Conservation (phyloP, 176 grass and related monocot species). For the Coix lacrymajobi region DNA sequence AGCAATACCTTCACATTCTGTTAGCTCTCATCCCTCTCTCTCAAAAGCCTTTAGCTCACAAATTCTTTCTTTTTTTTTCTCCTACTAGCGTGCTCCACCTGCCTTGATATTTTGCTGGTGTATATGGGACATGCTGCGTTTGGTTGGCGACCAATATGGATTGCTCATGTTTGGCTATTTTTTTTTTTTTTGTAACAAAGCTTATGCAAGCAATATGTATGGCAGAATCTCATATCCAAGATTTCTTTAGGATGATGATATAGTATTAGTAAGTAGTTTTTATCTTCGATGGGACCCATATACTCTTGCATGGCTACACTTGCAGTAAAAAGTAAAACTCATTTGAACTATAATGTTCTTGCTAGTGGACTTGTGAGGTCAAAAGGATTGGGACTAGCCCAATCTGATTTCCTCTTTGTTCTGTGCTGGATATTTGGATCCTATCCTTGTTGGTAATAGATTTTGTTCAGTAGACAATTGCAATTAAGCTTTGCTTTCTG, state of each 20-base stretch:
- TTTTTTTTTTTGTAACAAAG: conserved; percentile 40
- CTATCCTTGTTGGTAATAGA: not conserved
- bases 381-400: not conserved
- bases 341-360: not conserved
- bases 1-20: conserved; percentile 37
- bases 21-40: conserved; percentile 30
- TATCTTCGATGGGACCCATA: not conserved
- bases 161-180: conserved; percentile 23
- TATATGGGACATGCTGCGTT: conserved; percentile 38
- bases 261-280: not conserved
- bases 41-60: conserved; percentile 10
- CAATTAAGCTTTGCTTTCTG: conserved; percentile 29
- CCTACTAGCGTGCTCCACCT: conserved; percentile 30
- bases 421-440: conserved; percentile 18
- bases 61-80: conserved; percentile 5
- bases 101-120: conserved; percentile 43
- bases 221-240: conserved; percentile 31
- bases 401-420: not conserved
- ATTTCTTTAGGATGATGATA: conserved; percentile 20
- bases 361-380: not conserved
- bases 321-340: not conserved
- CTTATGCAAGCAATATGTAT: conserved; percentile 35
- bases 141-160: conserved; percentile 19
- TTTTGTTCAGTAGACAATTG: conserved; percentile 19
- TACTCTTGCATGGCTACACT: not conserved